phyloP scores from a whole-genome alignment of 2,329 filamentous ascomycete genomes.

The Penicillium sp. region DNA sequence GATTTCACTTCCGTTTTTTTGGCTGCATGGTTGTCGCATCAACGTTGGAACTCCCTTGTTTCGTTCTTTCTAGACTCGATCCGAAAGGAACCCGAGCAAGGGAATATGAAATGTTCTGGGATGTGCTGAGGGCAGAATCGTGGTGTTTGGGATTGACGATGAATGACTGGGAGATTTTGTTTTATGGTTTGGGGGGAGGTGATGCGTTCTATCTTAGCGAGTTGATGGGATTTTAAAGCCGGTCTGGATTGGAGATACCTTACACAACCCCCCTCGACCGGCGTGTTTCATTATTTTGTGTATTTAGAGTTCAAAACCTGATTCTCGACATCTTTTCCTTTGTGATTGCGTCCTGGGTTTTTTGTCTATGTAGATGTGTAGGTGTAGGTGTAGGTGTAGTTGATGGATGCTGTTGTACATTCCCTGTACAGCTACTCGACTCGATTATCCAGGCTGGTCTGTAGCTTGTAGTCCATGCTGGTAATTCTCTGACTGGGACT shows the following conservation, averaged over 20 bases:
- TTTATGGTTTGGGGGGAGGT: not conserved
- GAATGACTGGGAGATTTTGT: not conserved
- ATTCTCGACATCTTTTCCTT: conserved; percentile 24
- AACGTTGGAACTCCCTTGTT: not conserved
- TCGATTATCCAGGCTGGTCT: not conserved
- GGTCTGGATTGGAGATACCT: conserved; percentile 19
- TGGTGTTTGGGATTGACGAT: not conserved
- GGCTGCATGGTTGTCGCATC: not conserved
- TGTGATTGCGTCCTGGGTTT: conserved; percentile 8
- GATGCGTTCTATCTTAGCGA: conserved; percentile 16
- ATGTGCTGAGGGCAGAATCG: not conserved
- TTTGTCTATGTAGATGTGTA: not conserved
- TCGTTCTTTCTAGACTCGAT: conserved; percentile 7
- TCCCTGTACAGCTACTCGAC: no score
- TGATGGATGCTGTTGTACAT: not conserved
- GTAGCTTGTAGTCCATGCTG: not conserved
- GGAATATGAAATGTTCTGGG: not conserved
- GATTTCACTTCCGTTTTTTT: conserved; percentile 11
- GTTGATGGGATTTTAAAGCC: conserved; percentile 25
- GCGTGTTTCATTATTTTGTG: conserved; percentile 35
- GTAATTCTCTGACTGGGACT: not conserved
- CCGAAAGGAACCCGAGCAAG: conserved; percentile 7
- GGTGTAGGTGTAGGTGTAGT: not conserved
- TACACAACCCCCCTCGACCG: conserved; percentile 16
- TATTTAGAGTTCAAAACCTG: conserved; percentile 36